Evolutionary conservation across 805 yeast species (phyloP), one percentile per base, ranked within the genome.

Genomic region (Nakazawaea ernobii): DNA sequence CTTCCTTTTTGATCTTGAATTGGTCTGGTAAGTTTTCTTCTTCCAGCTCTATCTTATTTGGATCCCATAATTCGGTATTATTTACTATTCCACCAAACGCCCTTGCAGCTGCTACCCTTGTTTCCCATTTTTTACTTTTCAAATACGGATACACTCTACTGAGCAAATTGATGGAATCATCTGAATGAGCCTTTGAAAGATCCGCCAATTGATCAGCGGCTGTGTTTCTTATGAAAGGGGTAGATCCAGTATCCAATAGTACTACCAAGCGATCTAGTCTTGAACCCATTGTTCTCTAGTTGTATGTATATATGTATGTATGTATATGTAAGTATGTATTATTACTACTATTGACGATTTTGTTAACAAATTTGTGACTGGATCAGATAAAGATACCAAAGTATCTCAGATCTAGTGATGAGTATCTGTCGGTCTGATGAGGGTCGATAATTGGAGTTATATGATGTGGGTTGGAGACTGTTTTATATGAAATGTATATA

Each of bases 201-300:
- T 92, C 98, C 5, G 96, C 88, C 54, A 94, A 73, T 67, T 94
- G 99, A 59, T 92, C 97, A 2, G 98, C 98, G 1, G 99, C 99
- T 8, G 97, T 88, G 59, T 88, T 89, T 54, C 98, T 77, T 39
- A 94, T 94, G 61, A 89, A 86, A 35, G 87, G 87, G 5, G 97
- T 89, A 10, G 97, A 88, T 9, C 99, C 99, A 1, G 97, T 88
- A 66, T 95, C 99, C 54, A 94, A 70, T 37, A 79, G 55, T 9
- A 61, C 59, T 32, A 65, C 70, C 45, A 66, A 58, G 38, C 70
- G 52, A 39, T 66, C 70, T 42, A 66, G 54, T 48, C 70, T 57
- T 6, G 46, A 38, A 6, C 42, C 47, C 50, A 48, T 48, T 7
- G 17, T 30, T 40, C 10, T 9, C 9, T 37, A 24, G 10, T 20